These are phyloP conservation scores for Agrocybe praecox DNA, from an alignment of 768 basidiomycete genomes.

Conservation along the genomic window DNA sequence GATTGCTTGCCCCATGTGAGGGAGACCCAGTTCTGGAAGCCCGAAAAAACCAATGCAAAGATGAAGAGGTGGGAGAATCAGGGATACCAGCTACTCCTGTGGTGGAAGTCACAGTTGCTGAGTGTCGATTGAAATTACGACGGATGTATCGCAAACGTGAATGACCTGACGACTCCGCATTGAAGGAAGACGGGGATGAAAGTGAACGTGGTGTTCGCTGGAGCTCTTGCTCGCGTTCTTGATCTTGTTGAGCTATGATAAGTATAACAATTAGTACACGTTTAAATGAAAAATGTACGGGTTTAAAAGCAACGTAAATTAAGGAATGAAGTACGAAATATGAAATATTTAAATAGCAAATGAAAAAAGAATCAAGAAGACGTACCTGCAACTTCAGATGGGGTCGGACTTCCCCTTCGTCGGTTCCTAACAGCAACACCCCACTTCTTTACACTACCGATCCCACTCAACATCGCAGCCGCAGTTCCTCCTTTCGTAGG, in stretches of 20 bases:
- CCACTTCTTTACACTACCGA: slow-evolving; percentile 49
- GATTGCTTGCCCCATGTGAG: neutral
- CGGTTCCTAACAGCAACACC: slow-evolving; percentile 26
- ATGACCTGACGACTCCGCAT: neutral
- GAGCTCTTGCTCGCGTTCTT: neutral
- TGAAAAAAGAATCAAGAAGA: neutral
- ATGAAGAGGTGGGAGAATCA: neutral
- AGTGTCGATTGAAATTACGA: neutral
- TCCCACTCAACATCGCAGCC: slow-evolving; percentile 33
- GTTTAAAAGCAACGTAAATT: neutral
- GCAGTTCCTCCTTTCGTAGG: slow-evolving; percentile 23
- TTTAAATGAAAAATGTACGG: neutral
- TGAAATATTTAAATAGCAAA: neutral
- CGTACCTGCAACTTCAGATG: slow-evolving; percentile 13
- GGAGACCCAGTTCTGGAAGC: neutral
- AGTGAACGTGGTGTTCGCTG: slow-evolving; percentile 1
- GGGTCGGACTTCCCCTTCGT: slow-evolving; percentile 31
- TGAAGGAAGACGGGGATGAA: slow-evolving; percentile 4
- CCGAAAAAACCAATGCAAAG: slow-evolving; percentile 5
- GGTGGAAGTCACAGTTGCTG: neutral
- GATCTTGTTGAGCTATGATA: neutral
- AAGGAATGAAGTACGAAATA: neutral
- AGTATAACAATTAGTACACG: neutral
- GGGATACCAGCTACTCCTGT: neutral
- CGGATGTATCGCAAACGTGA: neutral